Conservation (phyloP, 2,329 filamentous ascomycete species). For the Stromatinia cepivora region DNA sequence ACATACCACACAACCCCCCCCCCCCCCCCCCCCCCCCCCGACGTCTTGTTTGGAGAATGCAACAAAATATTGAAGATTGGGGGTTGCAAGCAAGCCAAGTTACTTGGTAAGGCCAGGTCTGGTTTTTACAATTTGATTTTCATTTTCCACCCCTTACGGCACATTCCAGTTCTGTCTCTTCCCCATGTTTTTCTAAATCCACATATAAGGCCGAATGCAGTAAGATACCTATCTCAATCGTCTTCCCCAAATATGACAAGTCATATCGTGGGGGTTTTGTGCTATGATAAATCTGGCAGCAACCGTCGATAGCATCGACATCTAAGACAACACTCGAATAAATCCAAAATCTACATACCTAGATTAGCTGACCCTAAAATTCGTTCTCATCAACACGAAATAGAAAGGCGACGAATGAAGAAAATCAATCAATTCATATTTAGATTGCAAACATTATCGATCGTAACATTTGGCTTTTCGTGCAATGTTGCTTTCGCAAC, state of each 20-base stretch:
- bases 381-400: slow-evolving; percentile 9
- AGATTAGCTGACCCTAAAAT: background rate
- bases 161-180: slow-evolving; percentile 17
- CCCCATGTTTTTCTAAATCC: slow-evolving; percentile 17
- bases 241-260: slow-evolving; percentile 8
- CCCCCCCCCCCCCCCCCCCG: background rate
- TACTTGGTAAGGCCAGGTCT: slow-evolving; percentile 6
- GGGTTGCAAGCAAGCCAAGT: slow-evolving; percentile 12
- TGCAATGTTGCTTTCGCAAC: slow-evolving; percentile 22
- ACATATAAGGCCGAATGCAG: slow-evolving; percentile 7
- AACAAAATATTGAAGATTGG: background rate
- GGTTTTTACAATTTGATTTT: background rate
- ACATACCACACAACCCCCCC: background rate
- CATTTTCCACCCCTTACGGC: background rate
- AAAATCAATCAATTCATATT: slow-evolving; percentile 2
- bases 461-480: slow-evolving; percentile 12
- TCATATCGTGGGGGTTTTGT: slow-evolving; percentile 21
- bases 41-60: background rate
- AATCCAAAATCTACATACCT: background rate
- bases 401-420: slow-evolving; percentile 10
- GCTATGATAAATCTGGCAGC: slow-evolving; percentile 11
- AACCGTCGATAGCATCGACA: background rate
- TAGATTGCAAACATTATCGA: slow-evolving; percentile 13
- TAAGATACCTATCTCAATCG: slow-evolving; percentile 11
- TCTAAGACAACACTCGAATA: background rate